These are phyloP conservation scores for Ploettnerulaceae sp. DNA, from an alignment of 2,329 filamentous ascomycete species.

Conservation along the genomic window DNA sequence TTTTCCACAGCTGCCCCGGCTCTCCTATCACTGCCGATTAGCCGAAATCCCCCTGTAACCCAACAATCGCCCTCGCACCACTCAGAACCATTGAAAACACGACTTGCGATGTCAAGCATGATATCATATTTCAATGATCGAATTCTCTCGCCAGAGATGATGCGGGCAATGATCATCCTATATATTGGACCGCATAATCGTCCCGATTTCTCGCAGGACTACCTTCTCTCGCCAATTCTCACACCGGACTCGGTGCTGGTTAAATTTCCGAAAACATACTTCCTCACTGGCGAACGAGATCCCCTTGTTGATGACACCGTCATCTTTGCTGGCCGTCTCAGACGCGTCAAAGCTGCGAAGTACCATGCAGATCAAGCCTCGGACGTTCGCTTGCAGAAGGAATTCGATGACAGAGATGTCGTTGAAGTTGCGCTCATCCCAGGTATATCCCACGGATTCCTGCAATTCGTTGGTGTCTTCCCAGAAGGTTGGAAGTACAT, in stretches of 20 bases:
- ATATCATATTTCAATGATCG: constrained; percentile 98
- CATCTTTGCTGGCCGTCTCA: constrained; percentile 86
- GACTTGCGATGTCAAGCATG: constrained; percentile 93
- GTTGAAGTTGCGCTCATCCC: constrained; percentile 82
- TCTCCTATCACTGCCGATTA: constrained; percentile 20
- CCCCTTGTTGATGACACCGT: constrained; percentile 95
- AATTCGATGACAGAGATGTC: constrained; percentile 68
- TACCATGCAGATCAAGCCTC: constrained; percentile 48
- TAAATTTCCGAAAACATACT: constrained; percentile 89
- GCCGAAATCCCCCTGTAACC: constrained; percentile 2
- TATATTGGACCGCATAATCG: constrained; percentile 93
- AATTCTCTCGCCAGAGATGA: constrained; percentile 93
- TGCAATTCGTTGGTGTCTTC: constrained; percentile 85
- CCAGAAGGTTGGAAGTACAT: constrained; percentile 89
- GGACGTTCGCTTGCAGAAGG: constrained; percentile 47
- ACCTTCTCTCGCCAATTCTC: constrained; percentile 81
- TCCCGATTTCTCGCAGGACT: constrained; percentile 89
- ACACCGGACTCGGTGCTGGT: constrained; percentile 80
- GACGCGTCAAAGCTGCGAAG: constrained; percentile 65
- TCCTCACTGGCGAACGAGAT: constrained; percentile 91
- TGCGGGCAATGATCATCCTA: constrained; percentile 97
- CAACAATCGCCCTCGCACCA: constrained; percentile 43
- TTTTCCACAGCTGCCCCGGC: constrained; percentile 27
- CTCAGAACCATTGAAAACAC: constrained; percentile 63
- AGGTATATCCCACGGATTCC: constrained; percentile 86